Conservation (phyloP, 495 filamentous ascomycete species). For the Xylaria cubensis region DNA sequence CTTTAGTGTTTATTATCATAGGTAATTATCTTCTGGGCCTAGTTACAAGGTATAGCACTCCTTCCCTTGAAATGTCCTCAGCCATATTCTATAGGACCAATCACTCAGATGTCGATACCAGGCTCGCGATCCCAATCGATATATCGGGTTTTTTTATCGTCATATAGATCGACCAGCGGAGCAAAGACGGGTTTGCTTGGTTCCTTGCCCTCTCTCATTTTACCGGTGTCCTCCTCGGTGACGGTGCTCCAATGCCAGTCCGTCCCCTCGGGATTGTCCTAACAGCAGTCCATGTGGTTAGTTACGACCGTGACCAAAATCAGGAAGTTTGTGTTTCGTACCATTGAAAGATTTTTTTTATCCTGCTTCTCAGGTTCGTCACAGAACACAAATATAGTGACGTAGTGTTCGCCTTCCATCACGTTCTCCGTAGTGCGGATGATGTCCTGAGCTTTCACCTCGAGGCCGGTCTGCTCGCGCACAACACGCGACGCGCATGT, state of each 20-base stretch:
- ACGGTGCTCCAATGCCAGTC: slow-evolving; percentile 20
- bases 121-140: slow-evolving; percentile 21
- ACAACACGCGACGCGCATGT: slow-evolving; percentile 12
- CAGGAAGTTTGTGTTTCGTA: background rate
- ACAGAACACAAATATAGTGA: slow-evolving; percentile 14
- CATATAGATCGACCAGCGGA: background rate
- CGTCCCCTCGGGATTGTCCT: slow-evolving; percentile 10
- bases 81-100: background rate
- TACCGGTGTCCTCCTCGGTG: background rate
- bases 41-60: background rate
- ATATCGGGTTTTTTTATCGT: background rate
- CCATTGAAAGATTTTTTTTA: background rate
- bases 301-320: slow-evolving; percentile 6
- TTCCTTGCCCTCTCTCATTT: background rate
- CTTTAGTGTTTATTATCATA: background rate
- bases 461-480: slow-evolving; percentile 16
- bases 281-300: slow-evolving; percentile 3
- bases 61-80: background rate
- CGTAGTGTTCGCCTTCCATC: slow-evolving; percentile 16
- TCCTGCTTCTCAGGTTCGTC: background rate
- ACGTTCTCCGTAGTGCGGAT: slow-evolving; percentile 21
- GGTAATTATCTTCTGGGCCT: background rate
- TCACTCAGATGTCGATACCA: background rate
- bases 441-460: slow-evolving; percentile 6
- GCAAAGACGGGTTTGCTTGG: slow-evolving; percentile 19